phyloP scores from a whole-genome alignment of 148 eudicot genomes.

The Rhododendron kiyosumense region DNA sequence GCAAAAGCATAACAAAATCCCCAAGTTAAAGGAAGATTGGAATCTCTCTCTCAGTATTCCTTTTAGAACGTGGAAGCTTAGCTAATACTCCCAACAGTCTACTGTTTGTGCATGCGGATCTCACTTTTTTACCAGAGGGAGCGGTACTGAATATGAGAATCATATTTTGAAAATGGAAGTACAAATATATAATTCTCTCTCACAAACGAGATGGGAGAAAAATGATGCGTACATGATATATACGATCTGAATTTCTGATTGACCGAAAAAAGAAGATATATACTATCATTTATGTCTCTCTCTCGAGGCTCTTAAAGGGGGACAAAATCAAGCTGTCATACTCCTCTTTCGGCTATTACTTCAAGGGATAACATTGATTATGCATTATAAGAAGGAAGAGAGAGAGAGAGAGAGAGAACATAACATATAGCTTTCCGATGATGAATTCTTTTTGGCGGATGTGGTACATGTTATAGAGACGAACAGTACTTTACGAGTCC shows the following conservation, averaged over 20 bases:
- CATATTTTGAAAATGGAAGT: not conserved
- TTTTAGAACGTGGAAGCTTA: not conserved
- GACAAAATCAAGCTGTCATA: not conserved
- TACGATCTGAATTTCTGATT: too few species aligned
- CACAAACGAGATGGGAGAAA: not conserved
- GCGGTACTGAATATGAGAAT: not conserved
- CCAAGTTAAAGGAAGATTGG: not conserved
- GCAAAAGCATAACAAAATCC: not conserved
- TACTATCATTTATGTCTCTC: not conserved
- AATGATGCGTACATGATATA: not conserved
- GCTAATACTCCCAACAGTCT: too few species aligned
- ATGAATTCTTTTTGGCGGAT: not conserved
- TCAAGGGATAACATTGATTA: not conserved
- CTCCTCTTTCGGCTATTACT: constrained; percentile 3
- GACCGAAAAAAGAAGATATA: too few species aligned
- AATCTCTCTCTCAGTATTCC: not conserved
- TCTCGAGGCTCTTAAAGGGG: not conserved
- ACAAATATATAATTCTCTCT: not conserved
- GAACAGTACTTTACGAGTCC: not conserved
- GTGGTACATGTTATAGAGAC: not conserved
- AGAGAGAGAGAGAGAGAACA: not conserved
- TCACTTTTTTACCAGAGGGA: not conserved
- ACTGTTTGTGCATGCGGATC: not conserved
- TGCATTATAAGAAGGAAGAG: not conserved
- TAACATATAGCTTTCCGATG: not conserved